Percentiles rank a stretch among this genome's conserved stretches.
These are phyloP conservation scores for Aspergillus fijiensis DNA, from an alignment of 2,329 filamentous ascomycete species.

Conservation along the genomic window DNA sequence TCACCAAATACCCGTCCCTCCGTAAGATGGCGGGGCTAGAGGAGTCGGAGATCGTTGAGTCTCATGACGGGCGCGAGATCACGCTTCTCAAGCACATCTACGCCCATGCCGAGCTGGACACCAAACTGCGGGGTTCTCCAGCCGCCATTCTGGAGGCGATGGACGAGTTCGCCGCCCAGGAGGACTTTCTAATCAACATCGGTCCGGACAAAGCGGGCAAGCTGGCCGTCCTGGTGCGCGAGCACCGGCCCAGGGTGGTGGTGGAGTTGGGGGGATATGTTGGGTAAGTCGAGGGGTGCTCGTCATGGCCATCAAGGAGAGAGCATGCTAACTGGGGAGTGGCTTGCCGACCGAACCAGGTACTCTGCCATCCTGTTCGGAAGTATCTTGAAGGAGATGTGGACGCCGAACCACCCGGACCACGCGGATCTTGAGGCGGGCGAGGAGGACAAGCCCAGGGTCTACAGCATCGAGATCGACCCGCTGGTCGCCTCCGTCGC, in stretches of 20 bases:
- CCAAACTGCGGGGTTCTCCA: background rate
- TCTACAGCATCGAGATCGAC: no score
- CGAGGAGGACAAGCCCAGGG: no score
- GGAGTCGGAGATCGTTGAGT: background rate
- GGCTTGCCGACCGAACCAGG: no score
- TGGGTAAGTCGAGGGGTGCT: no score
- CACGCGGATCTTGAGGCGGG: no score
- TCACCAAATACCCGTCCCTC: background rate
- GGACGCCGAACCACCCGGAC: no score
- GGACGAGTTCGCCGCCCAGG: conserved; percentile 62
- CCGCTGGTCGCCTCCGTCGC: no score
- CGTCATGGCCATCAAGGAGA: no score
- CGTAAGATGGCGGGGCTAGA: background rate
- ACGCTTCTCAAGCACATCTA: conserved; percentile 3
- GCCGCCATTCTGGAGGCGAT: conserved; percentile 60
- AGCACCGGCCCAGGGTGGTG: conserved; percentile 66
- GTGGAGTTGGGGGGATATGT: conserved; percentile 79
- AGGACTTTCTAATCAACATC: conserved; percentile 78
- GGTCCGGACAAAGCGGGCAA: conserved; percentile 72
- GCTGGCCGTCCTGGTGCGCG: conserved; percentile 65
- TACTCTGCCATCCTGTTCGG: no score
- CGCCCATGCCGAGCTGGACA: background rate
- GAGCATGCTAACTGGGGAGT: no score
- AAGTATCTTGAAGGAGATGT: no score
- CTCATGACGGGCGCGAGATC: background rate